Base-by-base conservation (phyloP, 805 yeast species). In the Candida xiaguanensis region DNA sequence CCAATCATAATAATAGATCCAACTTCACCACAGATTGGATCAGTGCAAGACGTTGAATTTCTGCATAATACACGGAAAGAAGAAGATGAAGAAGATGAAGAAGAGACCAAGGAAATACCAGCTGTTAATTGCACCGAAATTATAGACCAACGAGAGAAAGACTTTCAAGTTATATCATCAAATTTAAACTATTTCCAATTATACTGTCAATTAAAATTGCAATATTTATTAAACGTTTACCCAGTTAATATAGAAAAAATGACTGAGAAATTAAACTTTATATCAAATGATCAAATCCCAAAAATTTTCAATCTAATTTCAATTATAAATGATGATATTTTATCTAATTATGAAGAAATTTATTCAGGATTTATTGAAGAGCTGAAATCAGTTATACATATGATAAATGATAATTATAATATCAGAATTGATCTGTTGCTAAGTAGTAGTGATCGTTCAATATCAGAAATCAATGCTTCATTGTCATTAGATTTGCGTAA, bases 381-480 rank as follows among this genome's bases (percentile, higher is more conserved):
- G 41, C 53, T 62, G 31, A 61, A 55, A 40, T 54, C 69, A 5
- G 50, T 67, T 8, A 51, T 58, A 27, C 68, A 61, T 31, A 44
- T 61, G 40, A 61, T 65, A 12, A 66, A 68, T 42, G 70, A 63
- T 35, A 58, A 70, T 38, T 72, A 73, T 43, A 74, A 82, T 0
- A 70, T 71, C 40, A 70, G 68, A 52, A 71, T 82, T 28, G 89
- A 83, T 50, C 78, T 75, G 36, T 53, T 82, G 40, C 61, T 83
- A 33, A 77, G 82, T 12, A 66, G 71, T 26, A 77, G 84, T 37
- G 89, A 83, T 58, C 64, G 90, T 46, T 73, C 83, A 8, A 75
- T 80, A 42, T 83, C 87, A 44, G 90, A 82, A 51, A 77, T 84
- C 39, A 84, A 80, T 54, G 83, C 91, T 0, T 79, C 88, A 1